Base-by-base conservation (phyloP, 108 stramenopile species). In the Stephanodiscus minutulus region DNA sequence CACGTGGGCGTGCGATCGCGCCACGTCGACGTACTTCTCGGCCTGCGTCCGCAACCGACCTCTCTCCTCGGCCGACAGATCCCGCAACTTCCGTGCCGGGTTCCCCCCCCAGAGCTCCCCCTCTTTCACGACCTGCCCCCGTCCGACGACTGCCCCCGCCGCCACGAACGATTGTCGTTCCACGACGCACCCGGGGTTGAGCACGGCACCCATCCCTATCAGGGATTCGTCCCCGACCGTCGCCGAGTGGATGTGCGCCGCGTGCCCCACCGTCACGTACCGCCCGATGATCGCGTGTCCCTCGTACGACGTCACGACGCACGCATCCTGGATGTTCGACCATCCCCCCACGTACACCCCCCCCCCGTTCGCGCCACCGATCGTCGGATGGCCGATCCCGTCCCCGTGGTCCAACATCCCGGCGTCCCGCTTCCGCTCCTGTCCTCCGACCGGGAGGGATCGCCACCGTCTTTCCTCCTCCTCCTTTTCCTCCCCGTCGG, bases 101-200 rank as follows among this genome's bases (percentile, higher is more conserved):
- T 83, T 86, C 1, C 95, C 95, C 13, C 83, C 89, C 95, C 95
- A 96, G 31, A 93, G 62, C 70, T 96, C 92, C 10, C 95, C 95
- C 21, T 71, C 37, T 44, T 76, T 86, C 37, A 93, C 86, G 11
- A 82, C 72, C 25, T 74, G 68, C 10, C 81, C 77, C 39, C 68
- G 60, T 54, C 85, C 64, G 13, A 96, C 55, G 5, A 91, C 91
- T 9, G 92, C 86, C 10, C 95, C 95, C 28, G 92, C 95, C 46
- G 89, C 95, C 22, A 96, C 77, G 21, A 96, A 84, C 11, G 88
- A 81, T 60, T 91, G 89, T 20, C 70, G 57, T 37, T 86, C 75
- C 15, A 96, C 83, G 2, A 82, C 61, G 36, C 75, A 78, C 8
- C 88, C 88, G 48, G 87, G 85, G 52, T 78, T 81, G 12, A 96